phyloP scores from a whole-genome alignment of 352 stramenopile species.

The Globisporangium heterothallicum region DNA sequence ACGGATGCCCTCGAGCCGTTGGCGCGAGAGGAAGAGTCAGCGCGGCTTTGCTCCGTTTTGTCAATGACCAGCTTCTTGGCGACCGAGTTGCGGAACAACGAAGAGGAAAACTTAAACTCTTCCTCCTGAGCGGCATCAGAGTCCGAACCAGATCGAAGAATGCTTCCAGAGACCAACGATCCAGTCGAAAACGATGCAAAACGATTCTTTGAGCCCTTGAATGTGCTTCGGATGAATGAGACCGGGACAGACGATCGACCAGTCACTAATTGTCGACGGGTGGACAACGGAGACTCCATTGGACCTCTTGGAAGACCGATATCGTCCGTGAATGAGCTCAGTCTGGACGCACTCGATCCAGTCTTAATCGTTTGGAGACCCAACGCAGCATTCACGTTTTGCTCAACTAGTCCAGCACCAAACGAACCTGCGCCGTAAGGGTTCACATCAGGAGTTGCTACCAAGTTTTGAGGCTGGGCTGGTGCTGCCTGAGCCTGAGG shows the following conservation, averaged over 20 bases:
- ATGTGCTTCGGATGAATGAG: conserved; percentile 69
- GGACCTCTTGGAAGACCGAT: conserved; percentile 62
- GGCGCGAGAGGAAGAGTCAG: conserved; percentile 6
- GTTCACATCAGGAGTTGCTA: conserved; percentile 49
- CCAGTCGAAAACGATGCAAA: conserved; percentile 45
- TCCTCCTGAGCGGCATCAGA: conserved; percentile 28
- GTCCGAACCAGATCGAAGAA: conserved; percentile 15
- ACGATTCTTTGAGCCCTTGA: conserved; percentile 66
- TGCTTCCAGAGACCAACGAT: conserved; percentile 9
- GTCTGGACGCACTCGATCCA: conserved; percentile 35
- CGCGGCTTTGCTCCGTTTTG: conserved; percentile 28
- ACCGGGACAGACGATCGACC: conserved; percentile 54
- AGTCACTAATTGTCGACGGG: conserved; percentile 48
- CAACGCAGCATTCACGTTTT: conserved; percentile 52
- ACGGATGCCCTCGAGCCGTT: conserved; percentile 40
- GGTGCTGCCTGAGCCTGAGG: conserved; percentile 50
- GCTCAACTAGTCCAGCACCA: conserved; percentile 52
- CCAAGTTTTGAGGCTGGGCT: conserved; percentile 30
- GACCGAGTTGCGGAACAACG: conserved; percentile 45
- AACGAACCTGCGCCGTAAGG: conserved; percentile 60
- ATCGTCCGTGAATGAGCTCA: conserved; percentile 58
- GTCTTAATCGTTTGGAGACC: conserved; percentile 56
- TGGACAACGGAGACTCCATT: conserved; percentile 44
- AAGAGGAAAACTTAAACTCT: conserved; percentile 64
- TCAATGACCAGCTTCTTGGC: conserved; percentile 62